These are phyloP conservation scores for Phoma sp. DNA, from an alignment of 2,329 filamentous ascomycete genomes.

Conservation along the genomic window DNA sequence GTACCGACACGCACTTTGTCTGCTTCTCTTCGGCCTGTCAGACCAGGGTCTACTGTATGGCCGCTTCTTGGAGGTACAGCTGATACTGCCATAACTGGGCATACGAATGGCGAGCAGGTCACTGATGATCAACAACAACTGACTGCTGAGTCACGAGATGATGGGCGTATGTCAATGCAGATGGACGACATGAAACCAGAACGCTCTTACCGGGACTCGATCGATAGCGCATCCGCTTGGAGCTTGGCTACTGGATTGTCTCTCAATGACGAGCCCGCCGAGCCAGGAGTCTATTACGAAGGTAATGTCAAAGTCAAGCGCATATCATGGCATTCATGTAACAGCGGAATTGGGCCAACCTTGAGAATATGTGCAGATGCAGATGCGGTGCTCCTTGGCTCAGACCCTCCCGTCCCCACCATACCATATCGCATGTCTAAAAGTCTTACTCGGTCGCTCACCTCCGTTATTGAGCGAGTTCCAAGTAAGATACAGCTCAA, in stretches of 20 bases:
- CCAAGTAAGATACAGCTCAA: slow-evolving; percentile 18
- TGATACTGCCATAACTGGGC: neutral
- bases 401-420: slow-evolving; percentile 17
- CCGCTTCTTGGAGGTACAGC: slow-evolving; percentile 14
- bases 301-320: slow-evolving; percentile 25
- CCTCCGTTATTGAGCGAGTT: slow-evolving; percentile 16
- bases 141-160: neutral
- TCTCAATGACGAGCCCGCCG: slow-evolving; percentile 12
- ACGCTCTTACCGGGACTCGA: slow-evolving; percentile 2
- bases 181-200: neutral
- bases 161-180: neutral
- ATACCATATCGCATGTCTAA: slow-evolving; percentile 3
- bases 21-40: neutral
- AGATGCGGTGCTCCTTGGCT: slow-evolving; percentile 31
- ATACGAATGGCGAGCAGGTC: neutral
- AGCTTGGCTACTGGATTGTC: slow-evolving; percentile 14
- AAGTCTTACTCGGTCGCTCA: slow-evolving; percentile 5
- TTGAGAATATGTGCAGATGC: slow-evolving; percentile 34
- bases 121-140: too few species aligned
- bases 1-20: neutral
- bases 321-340: slow-evolving; percentile 25
- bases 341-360: slow-evolving; percentile 23
- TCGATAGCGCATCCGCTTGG: slow-evolving; percentile 10
- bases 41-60: slow-evolving; percentile 19
- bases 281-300: slow-evolving; percentile 4